A percentile compares a stretch with the other conserved stretches of the same genome.
phyloP scores from a whole-genome alignment of 164 flowering plant species.

The Kalanchoe fedtschenkoi region DNA sequence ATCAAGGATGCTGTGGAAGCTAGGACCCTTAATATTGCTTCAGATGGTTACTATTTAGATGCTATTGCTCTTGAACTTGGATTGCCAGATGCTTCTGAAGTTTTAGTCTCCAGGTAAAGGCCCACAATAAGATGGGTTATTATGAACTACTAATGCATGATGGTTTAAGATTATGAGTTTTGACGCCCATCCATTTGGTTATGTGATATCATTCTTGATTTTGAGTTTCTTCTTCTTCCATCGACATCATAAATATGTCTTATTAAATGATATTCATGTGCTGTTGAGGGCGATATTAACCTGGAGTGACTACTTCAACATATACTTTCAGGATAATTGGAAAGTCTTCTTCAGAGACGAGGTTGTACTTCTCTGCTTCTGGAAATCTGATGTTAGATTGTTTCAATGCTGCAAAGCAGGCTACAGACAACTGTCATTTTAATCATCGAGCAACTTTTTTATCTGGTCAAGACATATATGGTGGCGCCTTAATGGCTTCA shows the following conservation, averaged over 20 bases:
- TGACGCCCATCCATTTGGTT: background rate
- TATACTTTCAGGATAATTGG: slow-evolving; percentile 52
- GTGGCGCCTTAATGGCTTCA: slow-evolving; percentile 71
- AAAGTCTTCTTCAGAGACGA: slow-evolving; percentile 72
- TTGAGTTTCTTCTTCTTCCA: background rate
- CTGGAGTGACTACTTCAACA: background rate
- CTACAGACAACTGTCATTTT: slow-evolving; percentile 17
- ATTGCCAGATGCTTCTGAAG: slow-evolving; percentile 36
- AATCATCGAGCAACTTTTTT: slow-evolving; percentile 77
- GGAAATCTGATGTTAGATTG: slow-evolving; percentile 18
- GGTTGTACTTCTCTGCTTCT: slow-evolving; percentile 58
- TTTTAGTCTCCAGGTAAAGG: slow-evolving; percentile 65
- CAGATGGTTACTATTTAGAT: slow-evolving; percentile 64
- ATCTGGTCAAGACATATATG: slow-evolving; percentile 57
- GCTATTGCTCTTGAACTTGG: slow-evolving; percentile 64
- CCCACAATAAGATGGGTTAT: background rate
- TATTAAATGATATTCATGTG: background rate
- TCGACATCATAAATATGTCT: background rate
- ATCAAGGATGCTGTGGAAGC: slow-evolving; percentile 37
- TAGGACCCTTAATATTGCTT: slow-evolving; percentile 35
- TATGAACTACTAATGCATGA: background rate
- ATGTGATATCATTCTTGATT: too few species aligned
- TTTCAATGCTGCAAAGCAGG: slow-evolving; percentile 13
- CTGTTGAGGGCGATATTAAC: background rate
- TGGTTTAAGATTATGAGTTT: background rate